Evolutionary conservation across 2,329 filamentous ascomycete species (phyloP).

Genomic region (Aureobasidium mangrovei): DNA sequence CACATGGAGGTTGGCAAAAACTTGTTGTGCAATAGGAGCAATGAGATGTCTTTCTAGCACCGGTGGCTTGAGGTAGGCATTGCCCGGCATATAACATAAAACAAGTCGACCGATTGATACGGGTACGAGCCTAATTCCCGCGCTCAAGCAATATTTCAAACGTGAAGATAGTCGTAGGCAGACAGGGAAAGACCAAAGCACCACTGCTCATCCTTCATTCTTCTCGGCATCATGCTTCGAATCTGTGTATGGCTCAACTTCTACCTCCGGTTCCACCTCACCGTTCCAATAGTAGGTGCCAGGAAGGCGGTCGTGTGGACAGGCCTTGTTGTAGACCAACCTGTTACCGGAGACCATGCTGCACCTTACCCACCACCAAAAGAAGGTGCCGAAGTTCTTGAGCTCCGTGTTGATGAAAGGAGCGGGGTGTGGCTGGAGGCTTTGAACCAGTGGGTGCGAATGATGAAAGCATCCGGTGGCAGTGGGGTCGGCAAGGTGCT

Average conservation of each 20-base stretch:
- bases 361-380: constrained; percentile 14
- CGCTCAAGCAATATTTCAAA: no score
- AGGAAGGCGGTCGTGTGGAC: constrained; percentile 12
- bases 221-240: no score
- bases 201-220: no score
- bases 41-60: no score
- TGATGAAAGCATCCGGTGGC: constrained; percentile 13
- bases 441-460: background rate
- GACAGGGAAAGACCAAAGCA: no score
- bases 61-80: no score
- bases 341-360: background rate
- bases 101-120: no score
- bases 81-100: no score
- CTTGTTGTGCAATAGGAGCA: no score
- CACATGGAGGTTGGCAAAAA: no score
- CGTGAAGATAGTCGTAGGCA: no score
- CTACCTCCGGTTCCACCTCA: background rate
- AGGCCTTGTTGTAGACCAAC: background rate
- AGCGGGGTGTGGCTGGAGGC: background rate
- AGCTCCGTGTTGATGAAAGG: background rate
- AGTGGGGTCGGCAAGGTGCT: constrained; percentile 1
- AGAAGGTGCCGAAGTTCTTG: background rate
- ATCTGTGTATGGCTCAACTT: constrained; percentile 1
- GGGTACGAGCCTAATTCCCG: no score
- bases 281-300: constrained; percentile 1